A percentile compares a stretch with the other conserved stretches of the same genome.
These are phyloP conservation scores for Fusarium avenaceum DNA, from an alignment of 2,329 filamentous ascomycete genomes.

Conservation along the genomic window DNA sequence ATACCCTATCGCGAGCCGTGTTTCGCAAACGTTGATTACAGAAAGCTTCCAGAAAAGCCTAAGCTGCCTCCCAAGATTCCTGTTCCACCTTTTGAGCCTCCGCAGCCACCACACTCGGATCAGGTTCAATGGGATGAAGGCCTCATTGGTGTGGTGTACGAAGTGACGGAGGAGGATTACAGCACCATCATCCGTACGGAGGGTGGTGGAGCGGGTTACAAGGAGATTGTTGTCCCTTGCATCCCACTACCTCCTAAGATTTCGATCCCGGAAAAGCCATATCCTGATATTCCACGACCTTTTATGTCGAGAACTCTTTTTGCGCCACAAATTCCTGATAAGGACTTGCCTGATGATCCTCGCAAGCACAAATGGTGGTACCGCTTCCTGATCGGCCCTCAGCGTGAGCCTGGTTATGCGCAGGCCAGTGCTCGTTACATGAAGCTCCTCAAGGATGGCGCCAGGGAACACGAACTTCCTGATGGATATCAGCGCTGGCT, in stretches of 20 bases:
- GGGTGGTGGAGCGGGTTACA: conserved; percentile 86
- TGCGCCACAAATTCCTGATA: conserved; percentile 67
- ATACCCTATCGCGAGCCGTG: conserved; percentile 91
- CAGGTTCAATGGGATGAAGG: conserved; percentile 77
- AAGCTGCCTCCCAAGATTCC: conserved; percentile 53
- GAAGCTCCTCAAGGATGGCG: conserved; percentile 82
- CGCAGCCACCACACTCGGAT: conserved; percentile 42
- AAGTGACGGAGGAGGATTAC: conserved; percentile 87
- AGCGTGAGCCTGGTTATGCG: conserved; percentile 77
- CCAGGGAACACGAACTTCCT: conserved; percentile 83
- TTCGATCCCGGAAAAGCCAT: conserved; percentile 73
- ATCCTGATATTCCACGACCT: conserved; percentile 65
- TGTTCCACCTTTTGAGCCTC: conserved; percentile 44
- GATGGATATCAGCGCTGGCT: conserved; percentile 83
- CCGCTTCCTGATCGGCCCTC: conserved; percentile 60
- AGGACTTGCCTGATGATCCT: conserved; percentile 50
- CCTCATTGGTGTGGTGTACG: conserved; percentile 93
- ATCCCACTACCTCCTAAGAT: conserved; percentile 72
- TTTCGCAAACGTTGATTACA: conserved; percentile 83
- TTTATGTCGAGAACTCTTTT: conserved; percentile 91
- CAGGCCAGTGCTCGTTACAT: conserved; percentile 89
- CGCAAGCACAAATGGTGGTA: conserved; percentile 60
- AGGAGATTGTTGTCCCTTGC: conserved; percentile 85
- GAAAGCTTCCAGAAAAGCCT: conserved; percentile 63
- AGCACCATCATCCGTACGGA: conserved; percentile 90